Percentiles rank a stretch among this genome's conserved stretches.
These are phyloP conservation scores for Picochlorum sp. DNA, from an alignment of 139 green algal genomes.

Conservation along the genomic window DNA sequence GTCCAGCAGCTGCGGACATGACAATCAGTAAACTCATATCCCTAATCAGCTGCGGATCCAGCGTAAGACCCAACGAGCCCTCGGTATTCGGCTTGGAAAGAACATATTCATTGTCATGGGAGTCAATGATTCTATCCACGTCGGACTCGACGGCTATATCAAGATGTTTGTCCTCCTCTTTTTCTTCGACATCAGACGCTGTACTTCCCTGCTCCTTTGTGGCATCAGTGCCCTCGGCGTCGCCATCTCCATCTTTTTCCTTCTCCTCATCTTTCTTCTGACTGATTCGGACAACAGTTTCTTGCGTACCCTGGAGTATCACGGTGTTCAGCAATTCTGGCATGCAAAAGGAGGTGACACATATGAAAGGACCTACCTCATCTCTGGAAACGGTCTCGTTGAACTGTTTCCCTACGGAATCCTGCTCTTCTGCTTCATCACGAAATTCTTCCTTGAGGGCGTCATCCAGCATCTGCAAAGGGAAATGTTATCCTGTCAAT, in stretches of 20 bases:
- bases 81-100: conserved; percentile 82
- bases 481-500: not conserved
- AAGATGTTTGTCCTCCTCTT: conserved; percentile 2
- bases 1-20: conserved; percentile 56
- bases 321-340: no score
- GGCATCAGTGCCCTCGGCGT: not conserved
- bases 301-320: conserved; percentile 32
- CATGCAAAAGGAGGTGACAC: no score
- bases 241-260: conserved; percentile 1
- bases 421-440: conserved; percentile 34
- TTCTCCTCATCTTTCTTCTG: conserved; percentile 33
- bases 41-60: conserved; percentile 79
- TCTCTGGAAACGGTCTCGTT: conserved; percentile 41
- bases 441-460: conserved; percentile 60
- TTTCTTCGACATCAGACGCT: not conserved
- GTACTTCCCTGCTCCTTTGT: not conserved
- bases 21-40: conserved; percentile 75
- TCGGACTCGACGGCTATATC: conserved; percentile 37
- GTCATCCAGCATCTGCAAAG: conserved; percentile 44
- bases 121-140: conserved; percentile 91
- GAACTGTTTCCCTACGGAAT: conserved; percentile 43
- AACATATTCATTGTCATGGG: conserved; percentile 96
- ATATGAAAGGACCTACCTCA: conserved; percentile 6
- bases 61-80: conserved; percentile 67
- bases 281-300: conserved; percentile 58